Evolutionary conservation across 768 basidiomycete species (phyloP), one percentile per base, ranked within the genome.

Genomic region (Clavaria fumosa): DNA sequence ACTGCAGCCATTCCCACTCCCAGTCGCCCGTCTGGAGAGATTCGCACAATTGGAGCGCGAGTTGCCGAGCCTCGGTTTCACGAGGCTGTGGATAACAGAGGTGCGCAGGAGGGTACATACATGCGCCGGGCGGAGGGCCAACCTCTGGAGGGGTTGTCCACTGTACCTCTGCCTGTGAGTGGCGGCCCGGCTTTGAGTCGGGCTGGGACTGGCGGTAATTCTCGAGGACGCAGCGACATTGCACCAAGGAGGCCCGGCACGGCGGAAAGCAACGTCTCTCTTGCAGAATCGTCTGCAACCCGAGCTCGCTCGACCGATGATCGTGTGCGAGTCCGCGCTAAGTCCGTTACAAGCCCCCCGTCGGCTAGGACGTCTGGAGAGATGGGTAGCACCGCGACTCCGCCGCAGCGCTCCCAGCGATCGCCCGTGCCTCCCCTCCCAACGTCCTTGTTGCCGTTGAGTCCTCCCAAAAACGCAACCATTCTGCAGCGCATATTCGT

Each of bases 401-500:
- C 26, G 14, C 26, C 9, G 9, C 26, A 28, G 14, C 26, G 26
- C 9, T 28, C 43, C 17, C 52, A 43, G 17, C 53, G 55, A 28
- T 62, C 55, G 2, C 59, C 63, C 7, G 43, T 66, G 1, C 61
- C 64, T 20, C 61, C 60, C 11, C 46, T 60, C 10, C 59, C 63
- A 41, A 55, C 59, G 4, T 41, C 34, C 23, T 55, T 62, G 15
- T n/a, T n/a, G n/a, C 54, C 47, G 26, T 39, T 50, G 28, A 43
- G 38, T 31, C 26, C 23, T 17, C 24, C 44, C 37, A 58, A 48
- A 48, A 56, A 27, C 14, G 46, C 53, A 20, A 54, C 66, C 9
- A 59, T 60, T 14, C 79, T 80, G 46, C 80, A 80, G 50, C 67
- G 82, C 9, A 57, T 91, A 6, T 90, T 86, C 50, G 63, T 91